phyloP scores from a whole-genome alignment of 75 land plant species.

The Larix kaempferi region DNA sequence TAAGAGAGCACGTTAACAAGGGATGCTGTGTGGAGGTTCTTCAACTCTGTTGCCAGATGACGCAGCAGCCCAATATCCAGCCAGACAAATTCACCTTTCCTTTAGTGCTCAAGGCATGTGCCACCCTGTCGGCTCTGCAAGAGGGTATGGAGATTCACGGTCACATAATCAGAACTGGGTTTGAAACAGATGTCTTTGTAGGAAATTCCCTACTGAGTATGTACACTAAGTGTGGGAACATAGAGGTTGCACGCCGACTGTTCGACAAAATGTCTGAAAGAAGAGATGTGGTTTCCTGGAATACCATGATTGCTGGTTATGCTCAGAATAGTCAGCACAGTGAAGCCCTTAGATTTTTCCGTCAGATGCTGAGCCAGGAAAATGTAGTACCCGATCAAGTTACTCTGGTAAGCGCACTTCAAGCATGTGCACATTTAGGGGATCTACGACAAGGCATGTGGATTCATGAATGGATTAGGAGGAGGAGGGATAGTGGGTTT shows the following conservation, averaged over 20 bases:
- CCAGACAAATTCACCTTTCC: slow-evolving; percentile 32
- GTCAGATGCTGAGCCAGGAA: not conserved
- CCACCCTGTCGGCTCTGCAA: slow-evolving; percentile 13
- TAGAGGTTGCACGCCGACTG: too few species aligned
- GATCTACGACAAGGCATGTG: slow-evolving; percentile 4
- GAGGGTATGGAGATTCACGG: slow-evolving; percentile 36
- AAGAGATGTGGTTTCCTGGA: not conserved
- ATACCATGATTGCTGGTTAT: not conserved
- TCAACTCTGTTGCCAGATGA: not conserved
- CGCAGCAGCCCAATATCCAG: slow-evolving; percentile 19
- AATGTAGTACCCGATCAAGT: slow-evolving; percentile 1
- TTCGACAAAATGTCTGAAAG: too few species aligned
- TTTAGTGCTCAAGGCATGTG: slow-evolving; percentile 17
- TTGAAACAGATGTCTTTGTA: slow-evolving; percentile 23
- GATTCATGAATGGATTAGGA: slow-evolving; percentile 11
- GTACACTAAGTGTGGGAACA: too few species aligned
- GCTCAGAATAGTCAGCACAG: not conserved
- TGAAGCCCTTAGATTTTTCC: not conserved
- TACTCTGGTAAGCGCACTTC: not conserved
- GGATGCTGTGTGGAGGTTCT: too few species aligned
- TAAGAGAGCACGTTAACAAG: too few species aligned
- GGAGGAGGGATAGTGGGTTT: not conserved
- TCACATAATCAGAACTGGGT: slow-evolving; percentile 6
- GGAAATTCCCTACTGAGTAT: slow-evolving; percentile 30
- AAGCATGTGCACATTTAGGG: slow-evolving; percentile 13